A percentile compares a stretch with the other conserved stretches of the same genome.
These are phyloP conservation scores for Monosporozyma aquatica DNA, from an alignment of 805 yeast species.

Conservation along the genomic window DNA sequence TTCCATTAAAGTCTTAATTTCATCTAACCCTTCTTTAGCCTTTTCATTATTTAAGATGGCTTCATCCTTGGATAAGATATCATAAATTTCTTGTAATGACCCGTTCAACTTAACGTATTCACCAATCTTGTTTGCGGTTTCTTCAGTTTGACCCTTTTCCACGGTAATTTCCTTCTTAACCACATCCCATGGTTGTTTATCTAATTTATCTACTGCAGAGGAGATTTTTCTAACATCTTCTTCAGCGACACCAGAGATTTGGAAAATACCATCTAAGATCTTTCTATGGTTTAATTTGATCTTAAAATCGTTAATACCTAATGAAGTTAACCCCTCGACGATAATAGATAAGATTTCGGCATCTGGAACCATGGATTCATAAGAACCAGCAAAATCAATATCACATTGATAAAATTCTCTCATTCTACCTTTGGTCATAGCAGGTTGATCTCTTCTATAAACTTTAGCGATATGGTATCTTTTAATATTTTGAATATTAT, in stretches of 20 bases:
- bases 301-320: slow-evolving; percentile 85
- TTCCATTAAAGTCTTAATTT: slow-evolving; percentile 64
- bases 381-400: slow-evolving; percentile 89
- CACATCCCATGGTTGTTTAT: slow-evolving; percentile 90
- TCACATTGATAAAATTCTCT: slow-evolving; percentile 99
- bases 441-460: slow-evolving; percentile 98
- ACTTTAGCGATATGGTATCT: slow-evolving; percentile 97
- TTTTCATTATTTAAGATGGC: slow-evolving; percentile 52
- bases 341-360: slow-evolving; percentile 75
- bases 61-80: slow-evolving; percentile 46
- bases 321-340: slow-evolving; percentile 73
- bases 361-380: slow-evolving; percentile 94
- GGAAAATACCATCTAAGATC: slow-evolving; percentile 90
- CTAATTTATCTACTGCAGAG: slow-evolving; percentile 93
- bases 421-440: slow-evolving; percentile 99
- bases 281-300: slow-evolving; percentile 92
- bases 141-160: slow-evolving; percentile 85
- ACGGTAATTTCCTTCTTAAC: slow-evolving; percentile 87
- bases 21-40: slow-evolving; percentile 74
- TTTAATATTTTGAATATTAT: slow-evolving; percentile 80
- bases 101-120: slow-evolving; percentile 84
- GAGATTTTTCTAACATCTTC: slow-evolving; percentile 91
- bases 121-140: slow-evolving; percentile 89
- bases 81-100: slow-evolving; percentile 52
- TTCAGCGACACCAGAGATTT: slow-evolving; percentile 87